Evolutionary conservation across 1,284 basidiomycete species (phyloP).

Genomic region (Ustilago shanxiensis): DNA sequence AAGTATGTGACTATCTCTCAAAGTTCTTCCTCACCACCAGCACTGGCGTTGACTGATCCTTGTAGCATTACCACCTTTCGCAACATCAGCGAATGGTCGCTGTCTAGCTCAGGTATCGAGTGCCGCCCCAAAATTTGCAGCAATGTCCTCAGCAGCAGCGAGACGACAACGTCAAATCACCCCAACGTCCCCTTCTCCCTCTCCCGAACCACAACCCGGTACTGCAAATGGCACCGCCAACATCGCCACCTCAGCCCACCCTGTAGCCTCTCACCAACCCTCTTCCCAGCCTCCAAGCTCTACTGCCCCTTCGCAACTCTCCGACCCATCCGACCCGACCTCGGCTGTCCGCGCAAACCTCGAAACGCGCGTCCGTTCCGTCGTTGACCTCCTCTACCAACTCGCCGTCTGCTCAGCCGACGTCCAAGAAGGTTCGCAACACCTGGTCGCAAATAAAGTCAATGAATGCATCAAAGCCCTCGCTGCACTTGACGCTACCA

Average conservation of each 20-base stretch:
- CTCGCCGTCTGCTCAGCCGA: conserved; percentile 64
- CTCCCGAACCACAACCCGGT: conserved; percentile 39
- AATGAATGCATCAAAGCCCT: conserved; percentile 60
- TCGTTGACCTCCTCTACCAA: conserved; percentile 65
- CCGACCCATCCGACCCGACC: conserved; percentile 8
- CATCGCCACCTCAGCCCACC: neutral
- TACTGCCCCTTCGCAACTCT: neutral
- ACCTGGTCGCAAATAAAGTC: conserved; percentile 58
- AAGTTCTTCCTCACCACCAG: neutral
- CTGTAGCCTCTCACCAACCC: neutral
- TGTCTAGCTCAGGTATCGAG: neutral
- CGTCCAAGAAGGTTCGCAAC: conserved; percentile 57
- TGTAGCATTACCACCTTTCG: neutral
- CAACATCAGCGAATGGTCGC: neutral
- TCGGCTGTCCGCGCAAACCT: conserved; percentile 53
- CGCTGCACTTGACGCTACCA: conserved; percentile 56
- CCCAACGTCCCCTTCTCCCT: conserved; percentile 50
- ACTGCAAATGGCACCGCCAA: conserved; percentile 23
- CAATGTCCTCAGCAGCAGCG: conserved; percentile 32
- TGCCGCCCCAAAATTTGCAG: neutral
- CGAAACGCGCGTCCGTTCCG: conserved; percentile 56
- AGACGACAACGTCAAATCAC: conserved; percentile 42
- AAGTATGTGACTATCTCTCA: neutral
- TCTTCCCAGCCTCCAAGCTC: neutral
- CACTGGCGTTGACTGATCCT: neutral